Evolutionary conservation across 2,329 filamentous ascomycete species (phyloP), one percentile per base, ranked within the genome.

Genomic region (Aureobasidium sp.): DNA sequence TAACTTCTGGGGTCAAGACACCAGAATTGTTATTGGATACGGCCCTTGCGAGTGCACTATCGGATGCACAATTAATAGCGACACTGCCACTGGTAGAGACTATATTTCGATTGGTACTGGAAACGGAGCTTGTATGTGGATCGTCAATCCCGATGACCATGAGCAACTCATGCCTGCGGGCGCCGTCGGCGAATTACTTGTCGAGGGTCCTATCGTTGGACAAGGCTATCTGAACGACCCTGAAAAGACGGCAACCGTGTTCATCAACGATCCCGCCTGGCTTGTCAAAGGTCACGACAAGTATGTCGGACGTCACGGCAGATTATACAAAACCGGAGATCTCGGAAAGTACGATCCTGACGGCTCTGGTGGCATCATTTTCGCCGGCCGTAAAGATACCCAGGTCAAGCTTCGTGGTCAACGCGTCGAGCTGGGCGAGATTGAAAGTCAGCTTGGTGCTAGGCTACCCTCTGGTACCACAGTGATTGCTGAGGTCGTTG

Each of bases 381-480:
- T 84, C 64, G 76, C 86, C 42, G 85, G 85, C 17, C 79, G 87
- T 53, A 86, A 85, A 66, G 87, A 89, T 25, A 81, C 81, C n/a
- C 86, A 87, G 70, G 82, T 87, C 61, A 89, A 90, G 72, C 74
- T 89, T 31, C 78, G 80, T 12, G 89, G 88, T 29, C 86, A 84
- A 65, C 77, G 86, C 61, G 81, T 87, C 57, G 88, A 86, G 72
- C 76, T 86, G 56, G 79, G 75, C 12, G 80, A 79, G 69, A 80
- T 79, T 59, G 82, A 77, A 69, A 74, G 74, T 64, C 75, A 75
- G 29, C 58, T 67, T 29, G 48, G 58, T 17, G 45, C 61, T 22
- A 68, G 70, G 34, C 75, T 79, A 36, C 74, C 78, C 9, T 61
- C 71, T 0, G 73, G 72, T 12, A 72, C 71, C 12, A 73, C 74